phyloP scores from a whole-genome alignment of 768 basidiomycete species.

The Pisolithus marmoratus region DNA sequence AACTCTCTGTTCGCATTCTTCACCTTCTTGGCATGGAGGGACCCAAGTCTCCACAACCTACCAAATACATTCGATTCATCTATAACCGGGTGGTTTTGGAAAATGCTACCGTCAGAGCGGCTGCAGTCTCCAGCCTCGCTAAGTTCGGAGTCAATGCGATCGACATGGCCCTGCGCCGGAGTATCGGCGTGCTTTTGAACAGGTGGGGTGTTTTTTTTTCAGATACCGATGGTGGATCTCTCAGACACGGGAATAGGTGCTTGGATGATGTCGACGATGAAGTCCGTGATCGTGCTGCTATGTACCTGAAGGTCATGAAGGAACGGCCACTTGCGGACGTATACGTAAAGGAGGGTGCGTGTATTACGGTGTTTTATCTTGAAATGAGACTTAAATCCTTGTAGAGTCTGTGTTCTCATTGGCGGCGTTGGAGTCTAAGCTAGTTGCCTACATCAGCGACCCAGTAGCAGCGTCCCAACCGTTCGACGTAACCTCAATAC shows the following conservation, averaged over 20 bases:
- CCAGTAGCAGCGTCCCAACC: conserved; percentile 60
- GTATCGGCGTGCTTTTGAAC: conserved; percentile 80
- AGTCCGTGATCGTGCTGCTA: conserved; percentile 93
- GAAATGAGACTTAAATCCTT: neutral
- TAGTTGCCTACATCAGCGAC: conserved; percentile 93
- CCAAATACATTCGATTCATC: conserved; percentile 98
- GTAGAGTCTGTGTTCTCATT: conserved; percentile 93
- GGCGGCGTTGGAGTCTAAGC: conserved; percentile 80
- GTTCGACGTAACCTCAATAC: conserved; percentile 80
- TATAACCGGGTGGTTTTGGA: conserved; percentile 99
- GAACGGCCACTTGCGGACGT: conserved; percentile 75
- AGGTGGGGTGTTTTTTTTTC: conserved; percentile 48
- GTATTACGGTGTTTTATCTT: neutral
- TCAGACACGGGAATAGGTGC: conserved; percentile 48
- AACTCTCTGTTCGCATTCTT: conserved; percentile 94
- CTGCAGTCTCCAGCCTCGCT: conserved; percentile 89
- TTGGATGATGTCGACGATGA: conserved; percentile 98
- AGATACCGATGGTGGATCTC: neutral
- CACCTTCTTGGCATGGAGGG: conserved; percentile 95
- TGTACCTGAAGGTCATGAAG: conserved; percentile 84
- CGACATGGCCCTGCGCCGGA: conserved; percentile 74
- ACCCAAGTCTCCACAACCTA: conserved; percentile 91
- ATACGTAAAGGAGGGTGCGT: conserved; percentile 88
- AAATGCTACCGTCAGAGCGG: conserved; percentile 95
- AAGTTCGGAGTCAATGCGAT: conserved; percentile 92